These are phyloP conservation scores for Thalassiosira livingstoniorum DNA, from an alignment of 352 stramenopile genomes.

Conservation along the genomic window DNA sequence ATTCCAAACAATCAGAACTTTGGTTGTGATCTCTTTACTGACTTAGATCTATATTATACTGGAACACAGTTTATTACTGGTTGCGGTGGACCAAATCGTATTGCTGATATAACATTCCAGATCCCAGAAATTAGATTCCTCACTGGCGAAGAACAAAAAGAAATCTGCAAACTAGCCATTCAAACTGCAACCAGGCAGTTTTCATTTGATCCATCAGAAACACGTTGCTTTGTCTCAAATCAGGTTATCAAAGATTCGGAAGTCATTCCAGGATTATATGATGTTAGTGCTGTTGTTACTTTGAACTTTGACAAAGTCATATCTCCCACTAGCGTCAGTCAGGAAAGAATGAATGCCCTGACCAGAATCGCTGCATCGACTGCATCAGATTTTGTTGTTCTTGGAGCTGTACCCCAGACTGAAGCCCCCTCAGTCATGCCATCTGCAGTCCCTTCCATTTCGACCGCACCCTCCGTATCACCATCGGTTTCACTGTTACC, in stretches of 20 bases:
- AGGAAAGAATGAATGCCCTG: constrained; percentile 26
- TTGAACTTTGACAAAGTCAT: constrained; percentile 41
- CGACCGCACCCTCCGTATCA: constrained; percentile 47
- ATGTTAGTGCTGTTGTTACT: background rate
- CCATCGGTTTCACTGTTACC: constrained; percentile 24
- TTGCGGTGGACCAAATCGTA: constrained; percentile 19
- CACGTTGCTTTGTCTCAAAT: background rate
- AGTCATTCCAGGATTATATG: background rate
- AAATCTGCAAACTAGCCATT: constrained; percentile 51
- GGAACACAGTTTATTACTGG: constrained; percentile 27
- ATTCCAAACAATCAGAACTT: constrained; percentile 46
- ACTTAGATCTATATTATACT: constrained; percentile 28
- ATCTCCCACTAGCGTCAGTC: background rate
- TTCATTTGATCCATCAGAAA: background rate
- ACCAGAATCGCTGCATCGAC: constrained; percentile 30
- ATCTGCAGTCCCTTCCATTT: constrained; percentile 19
- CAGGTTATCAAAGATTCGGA: background rate
- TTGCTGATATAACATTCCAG: constrained; percentile 12
- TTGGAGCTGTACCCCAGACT: constrained; percentile 43
- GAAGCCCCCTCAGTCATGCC: constrained; percentile 46
- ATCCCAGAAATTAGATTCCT: constrained; percentile 41
- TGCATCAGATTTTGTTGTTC: constrained; percentile 55
- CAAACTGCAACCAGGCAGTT: constrained; percentile 34
- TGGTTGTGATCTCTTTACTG: constrained; percentile 46
- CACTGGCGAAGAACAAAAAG: constrained; percentile 62